phyloP scores from a whole-genome alignment of 805 yeast genomes.

The Cyberlindnera lachancei region DNA sequence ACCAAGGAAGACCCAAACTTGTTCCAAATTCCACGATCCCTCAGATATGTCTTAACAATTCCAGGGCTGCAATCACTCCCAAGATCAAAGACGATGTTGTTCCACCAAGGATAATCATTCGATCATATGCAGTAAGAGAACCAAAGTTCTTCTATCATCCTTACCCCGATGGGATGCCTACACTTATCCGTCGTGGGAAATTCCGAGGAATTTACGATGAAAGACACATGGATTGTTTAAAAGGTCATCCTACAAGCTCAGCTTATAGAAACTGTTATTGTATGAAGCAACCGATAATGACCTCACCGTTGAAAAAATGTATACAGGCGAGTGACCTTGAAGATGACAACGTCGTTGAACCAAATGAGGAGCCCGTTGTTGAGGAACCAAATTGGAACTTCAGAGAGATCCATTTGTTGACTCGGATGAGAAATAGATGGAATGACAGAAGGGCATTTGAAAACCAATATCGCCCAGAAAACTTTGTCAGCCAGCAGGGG shows the following conservation, averaged over 20 bases:
- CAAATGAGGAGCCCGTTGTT: constrained; percentile 1
- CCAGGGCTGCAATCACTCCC: no score
- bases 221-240: constrained; percentile 9
- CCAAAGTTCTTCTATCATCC: no score
- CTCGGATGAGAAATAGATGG: constrained; percentile 3
- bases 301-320: constrained; percentile 7
- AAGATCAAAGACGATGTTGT: no score
- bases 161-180: constrained; percentile 9
- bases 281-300: constrained; percentile 9
- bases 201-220: constrained; percentile 24
- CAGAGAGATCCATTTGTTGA: constrained; percentile 1
- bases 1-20: background rate
- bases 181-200: constrained; percentile 19
- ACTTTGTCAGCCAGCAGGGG: background rate
- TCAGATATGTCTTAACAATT: no score
- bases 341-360: background rate
- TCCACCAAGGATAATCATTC: no score
- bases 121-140: background rate
- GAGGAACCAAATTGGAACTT: constrained; percentile 1
- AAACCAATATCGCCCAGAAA: background rate
- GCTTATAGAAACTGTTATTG: constrained; percentile 14
- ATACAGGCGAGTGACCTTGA: background rate
- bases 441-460: constrained; percentile 4
- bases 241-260: constrained; percentile 4
- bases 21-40: constrained; percentile 2